A percentile compares a stretch with the other conserved stretches of the same genome.
phyloP scores from a whole-genome alignment of 176 grass and related monocot species.

The Poa pratensis region DNA sequence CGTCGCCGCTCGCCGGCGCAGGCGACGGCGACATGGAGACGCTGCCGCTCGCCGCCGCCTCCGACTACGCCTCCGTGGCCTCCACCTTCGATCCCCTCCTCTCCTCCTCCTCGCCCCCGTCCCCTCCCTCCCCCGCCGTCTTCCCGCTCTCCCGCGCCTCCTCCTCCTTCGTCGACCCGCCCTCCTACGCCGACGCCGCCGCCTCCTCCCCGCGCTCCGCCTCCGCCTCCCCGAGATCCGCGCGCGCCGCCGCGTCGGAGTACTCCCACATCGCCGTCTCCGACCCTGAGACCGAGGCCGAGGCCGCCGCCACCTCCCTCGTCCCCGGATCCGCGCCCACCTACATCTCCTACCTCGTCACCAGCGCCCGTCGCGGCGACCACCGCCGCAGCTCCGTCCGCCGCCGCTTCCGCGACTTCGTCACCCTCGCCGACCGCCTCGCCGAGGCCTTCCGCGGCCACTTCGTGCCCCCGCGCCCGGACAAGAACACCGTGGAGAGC shows the following conservation, averaged over 20 bases:
- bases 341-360: conserved; percentile 88
- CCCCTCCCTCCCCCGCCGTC: conserved; percentile 34
- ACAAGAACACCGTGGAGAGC: conserved; percentile 93
- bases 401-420: conserved; percentile 95
- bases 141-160: conserved; percentile 53
- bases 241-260: conserved; percentile 48
- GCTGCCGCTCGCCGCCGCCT: conserved; percentile 62
- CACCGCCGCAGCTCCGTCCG: conserved; percentile 59
- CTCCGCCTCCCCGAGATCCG: conserved; percentile 64
- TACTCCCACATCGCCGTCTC: conserved; percentile 77
- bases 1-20: conserved; percentile 35
- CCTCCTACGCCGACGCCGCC: conserved; percentile 88
- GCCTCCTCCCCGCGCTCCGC: conserved; percentile 59
- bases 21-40: conserved; percentile 69
- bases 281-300: conserved; percentile 75
- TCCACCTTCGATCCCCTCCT: conserved; percentile 53
- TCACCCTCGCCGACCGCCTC: conserved; percentile 91
- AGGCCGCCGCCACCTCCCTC: conserved; percentile 63
- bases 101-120: conserved; percentile 38
- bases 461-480: conserved; percentile 85
- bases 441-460: conserved; percentile 79
- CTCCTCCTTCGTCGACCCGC: conserved; percentile 88
- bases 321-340: conserved; percentile 67
- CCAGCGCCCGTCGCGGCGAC: conserved; percentile 50
- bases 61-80: conserved; percentile 46